Conservation (phyloP, 805 yeast genomes). For the Kurtzmaniella cleridarum region DNA sequence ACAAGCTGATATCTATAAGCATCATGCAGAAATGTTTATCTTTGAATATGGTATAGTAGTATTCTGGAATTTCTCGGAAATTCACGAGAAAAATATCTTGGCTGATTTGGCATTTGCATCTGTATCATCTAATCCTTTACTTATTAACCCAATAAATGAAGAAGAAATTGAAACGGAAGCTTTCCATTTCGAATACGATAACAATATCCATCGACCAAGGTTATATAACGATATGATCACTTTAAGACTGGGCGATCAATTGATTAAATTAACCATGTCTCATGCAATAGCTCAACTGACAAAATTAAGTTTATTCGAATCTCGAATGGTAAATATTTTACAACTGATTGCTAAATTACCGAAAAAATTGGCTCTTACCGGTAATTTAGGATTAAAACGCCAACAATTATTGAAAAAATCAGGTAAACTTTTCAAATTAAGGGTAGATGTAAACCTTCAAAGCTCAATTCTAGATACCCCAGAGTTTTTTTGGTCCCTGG, state of each 20-base stretch:
- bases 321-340: slow-evolving; percentile 79
- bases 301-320: slow-evolving; percentile 84
- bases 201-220: slow-evolving; percentile 56
- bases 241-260: slow-evolving; percentile 82
- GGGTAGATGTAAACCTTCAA: slow-evolving; percentile 90
- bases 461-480: slow-evolving; percentile 93
- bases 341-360: slow-evolving; percentile 87
- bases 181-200: slow-evolving; percentile 68
- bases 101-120: slow-evolving; percentile 83
- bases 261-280: slow-evolving; percentile 86
- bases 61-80: slow-evolving; percentile 92
- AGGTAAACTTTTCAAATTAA: slow-evolving; percentile 80
- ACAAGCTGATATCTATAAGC: slow-evolving; percentile 44
- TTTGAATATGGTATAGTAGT: slow-evolving; percentile 94
- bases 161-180: slow-evolving; percentile 92
- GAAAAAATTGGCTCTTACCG: slow-evolving; percentile 83
- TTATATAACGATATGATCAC: slow-evolving; percentile 95
- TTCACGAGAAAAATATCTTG: slow-evolving; percentile 86
- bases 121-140: slow-evolving; percentile 40
- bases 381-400: slow-evolving; percentile 76
- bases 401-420: slow-evolving; percentile 83
- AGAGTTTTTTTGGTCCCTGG: slow-evolving; percentile 90
- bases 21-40: slow-evolving; percentile 81
- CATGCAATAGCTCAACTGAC: slow-evolving; percentile 97
- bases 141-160: slow-evolving; percentile 72